These are phyloP conservation scores for Cutaneotrichosporon sp. DNA, from an alignment of 1,284 basidiomycete genomes.

Conservation along the genomic window DNA sequence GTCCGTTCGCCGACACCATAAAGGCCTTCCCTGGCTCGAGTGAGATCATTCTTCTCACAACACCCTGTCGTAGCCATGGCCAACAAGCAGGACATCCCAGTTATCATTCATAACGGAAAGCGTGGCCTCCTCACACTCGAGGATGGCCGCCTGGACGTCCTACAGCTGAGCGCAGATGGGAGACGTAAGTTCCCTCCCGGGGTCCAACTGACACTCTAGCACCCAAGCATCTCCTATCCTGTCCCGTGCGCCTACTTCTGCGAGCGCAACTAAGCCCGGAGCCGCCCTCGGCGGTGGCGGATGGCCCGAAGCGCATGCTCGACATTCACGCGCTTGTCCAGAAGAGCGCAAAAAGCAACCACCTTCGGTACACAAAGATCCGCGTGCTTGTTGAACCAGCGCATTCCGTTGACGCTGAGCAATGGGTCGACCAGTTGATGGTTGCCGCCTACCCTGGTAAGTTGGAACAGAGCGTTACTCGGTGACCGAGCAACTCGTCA, in stretches of 20 bases:
- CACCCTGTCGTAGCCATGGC: not conserved
- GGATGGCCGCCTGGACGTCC: constrained; percentile 42
- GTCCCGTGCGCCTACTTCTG: constrained; percentile 37
- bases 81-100: constrained; percentile 39
- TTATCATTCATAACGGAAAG: constrained; percentile 46
- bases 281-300: not conserved
- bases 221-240: constrained; percentile 44
- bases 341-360: constrained; percentile 24
- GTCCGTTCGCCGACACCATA: not conserved
- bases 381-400: constrained; percentile 47
- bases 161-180: constrained; percentile 48
- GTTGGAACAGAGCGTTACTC: not conserved
- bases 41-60: not conserved
- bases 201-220: constrained; percentile 28
- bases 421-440: constrained; percentile 64
- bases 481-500: not conserved
- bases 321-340: constrained; percentile 39
- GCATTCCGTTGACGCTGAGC: constrained; percentile 50
- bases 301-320: constrained; percentile 27
- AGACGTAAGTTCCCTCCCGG: constrained; percentile 37
- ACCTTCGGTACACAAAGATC: constrained; percentile 40
- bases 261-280: constrained; percentile 28
- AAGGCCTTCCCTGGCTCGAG: not conserved
- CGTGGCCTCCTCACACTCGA: constrained; percentile 46
- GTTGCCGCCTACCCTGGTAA: constrained; percentile 64